Base-by-base conservation (phyloP, 2,329 filamentous ascomycete species). In the Coniochaeta pulveracea region DNA sequence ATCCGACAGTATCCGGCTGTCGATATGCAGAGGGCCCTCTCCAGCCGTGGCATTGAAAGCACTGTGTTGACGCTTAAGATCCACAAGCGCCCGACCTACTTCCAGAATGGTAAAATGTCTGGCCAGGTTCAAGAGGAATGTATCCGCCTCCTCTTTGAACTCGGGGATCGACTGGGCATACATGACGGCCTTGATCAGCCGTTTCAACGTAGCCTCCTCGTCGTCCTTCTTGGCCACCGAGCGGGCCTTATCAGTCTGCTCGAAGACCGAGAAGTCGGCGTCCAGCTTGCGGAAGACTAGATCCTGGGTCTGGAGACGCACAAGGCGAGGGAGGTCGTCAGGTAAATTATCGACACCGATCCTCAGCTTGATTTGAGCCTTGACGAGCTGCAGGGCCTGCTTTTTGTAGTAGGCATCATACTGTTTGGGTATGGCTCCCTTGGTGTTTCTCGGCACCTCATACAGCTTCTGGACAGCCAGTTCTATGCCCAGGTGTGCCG, bases 61-160 rank as follows among this genome's bases (percentile, higher is more conserved):
- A 41, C 80, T 84, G 37, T 66, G 74, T 36, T 66, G 74, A 43
- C 88, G 82, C 56, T 89, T 88, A 40, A 81, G 61, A 36, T 86
- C 78, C 14, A 85, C 76, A 21, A 96, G 65, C n/a, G 86, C 80
- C 37, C 80, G 76, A 7, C 88, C 89, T 16, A 98, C 68, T 54
- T 98, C 91, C 19, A 98, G 63, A 27, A 98, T 72, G 3, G 86
- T 81, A 44, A 98, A 89, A 54, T 98, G 93, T 33, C 80, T 79
- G 48, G 85, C 93, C 8, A 95, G 64, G 47, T 91, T 84, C 28
- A 76, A 66, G 16, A 96, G 63, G 41, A 98, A 80, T 5, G 72
- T 55, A 23, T 76, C 74, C 1, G 89, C 85, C 32, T 86, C 79
- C 8, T 78, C 67, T 42, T 84, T 77, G 40, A 95, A 76, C 21